A percentile compares a stretch with the other conserved stretches of the same genome.
Conservation (phyloP, 2,329 filamentous ascomycete species). For the Clathrospora elynae region DNA sequence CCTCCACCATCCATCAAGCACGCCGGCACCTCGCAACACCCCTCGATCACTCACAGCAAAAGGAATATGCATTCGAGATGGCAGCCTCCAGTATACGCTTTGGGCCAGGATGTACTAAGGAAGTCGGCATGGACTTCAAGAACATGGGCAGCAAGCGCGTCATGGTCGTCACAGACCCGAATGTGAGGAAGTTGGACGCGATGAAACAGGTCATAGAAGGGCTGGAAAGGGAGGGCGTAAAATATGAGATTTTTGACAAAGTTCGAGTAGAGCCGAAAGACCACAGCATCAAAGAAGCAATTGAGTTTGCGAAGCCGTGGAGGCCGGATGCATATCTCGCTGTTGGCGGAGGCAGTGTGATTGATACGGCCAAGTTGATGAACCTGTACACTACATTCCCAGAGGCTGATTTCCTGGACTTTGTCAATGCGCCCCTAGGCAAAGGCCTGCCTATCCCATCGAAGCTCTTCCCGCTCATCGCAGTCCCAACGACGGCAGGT, state of each 20-base stretch:
- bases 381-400: slow-evolving; percentile 92
- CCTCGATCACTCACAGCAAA: slow-evolving; percentile 70
- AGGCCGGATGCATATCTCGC: slow-evolving; percentile 87
- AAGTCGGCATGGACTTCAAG: slow-evolving; percentile 96
- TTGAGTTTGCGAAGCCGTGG: slow-evolving; percentile 81
- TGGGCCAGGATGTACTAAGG: slow-evolving; percentile 88
- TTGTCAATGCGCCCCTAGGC: slow-evolving; percentile 93
- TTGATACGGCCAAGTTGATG: slow-evolving; percentile 98
- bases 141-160: slow-evolving; percentile 88
- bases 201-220: slow-evolving; percentile 89
- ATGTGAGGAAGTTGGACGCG: slow-evolving; percentile 79
- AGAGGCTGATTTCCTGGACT: slow-evolving; percentile 93
- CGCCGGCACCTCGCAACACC: slow-evolving; percentile 75
- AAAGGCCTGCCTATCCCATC: slow-evolving; percentile 77
- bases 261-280: slow-evolving; percentile 93
- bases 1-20: slow-evolving; percentile 55
- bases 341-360: slow-evolving; percentile 90
- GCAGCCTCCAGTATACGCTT: slow-evolving; percentile 93
- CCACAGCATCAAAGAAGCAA: slow-evolving; percentile 86
- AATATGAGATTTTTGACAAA: slow-evolving; percentile 79
- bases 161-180: slow-evolving; percentile 87
- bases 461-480: slow-evolving; percentile 75
- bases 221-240: slow-evolving; percentile 75
- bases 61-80: slow-evolving; percentile 99
- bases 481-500: slow-evolving; percentile 83